Base-by-base conservation (phyloP, 805 yeast genomes). In the Teunomyces gatunensis region DNA sequence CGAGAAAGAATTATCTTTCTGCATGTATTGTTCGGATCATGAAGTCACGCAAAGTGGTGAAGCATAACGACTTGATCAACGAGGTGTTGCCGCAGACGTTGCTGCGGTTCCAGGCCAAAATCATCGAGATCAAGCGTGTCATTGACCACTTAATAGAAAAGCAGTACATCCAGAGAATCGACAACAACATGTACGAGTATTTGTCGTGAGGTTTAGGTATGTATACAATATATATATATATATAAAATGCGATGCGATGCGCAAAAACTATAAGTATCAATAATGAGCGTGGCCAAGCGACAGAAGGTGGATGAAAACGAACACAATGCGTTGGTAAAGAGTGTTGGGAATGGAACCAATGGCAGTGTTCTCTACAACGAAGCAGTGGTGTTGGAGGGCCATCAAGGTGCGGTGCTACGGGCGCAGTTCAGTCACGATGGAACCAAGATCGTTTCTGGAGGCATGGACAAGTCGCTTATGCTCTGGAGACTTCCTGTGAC, bases 21-120 rank as follows among this genome's bases (percentile, higher is more conserved):
- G 97, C 98, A 2, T 88, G 96, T 60, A 89, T 94, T 68, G 98
- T 92, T 34, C 80, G 99, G 59, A 88, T 92, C 61, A 94, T 92
- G 98, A 92, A 92, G 72, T 91, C 97, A 1, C 79, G 97, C 61
- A 87, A 90, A 65, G 77, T 75, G 39, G 73, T 89, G 57, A 81
- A 81, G 54, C 97, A 91, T 63, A 86, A 84, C 42, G 84, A 83
- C 47, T 77, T 92, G 58, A 84, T 90, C 36, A 88, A 86, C 57
- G 98, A 92, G 65, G 92, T 91, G 36, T 84, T 89, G 57, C 86
- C 88, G 50, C 96, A 89, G 63, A 82, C 96, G 3, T 84, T 83
- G 54, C 74, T 81, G 42, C 78, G 98, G 56, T 92, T 94, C 74
- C 81, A 79, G 56, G 97, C 98, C 4, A 83, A 84, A 49, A 84